Evolutionary conservation across 331 rosid genomes (phyloP).

Genomic region (Pyracantha coccinea): DNA sequence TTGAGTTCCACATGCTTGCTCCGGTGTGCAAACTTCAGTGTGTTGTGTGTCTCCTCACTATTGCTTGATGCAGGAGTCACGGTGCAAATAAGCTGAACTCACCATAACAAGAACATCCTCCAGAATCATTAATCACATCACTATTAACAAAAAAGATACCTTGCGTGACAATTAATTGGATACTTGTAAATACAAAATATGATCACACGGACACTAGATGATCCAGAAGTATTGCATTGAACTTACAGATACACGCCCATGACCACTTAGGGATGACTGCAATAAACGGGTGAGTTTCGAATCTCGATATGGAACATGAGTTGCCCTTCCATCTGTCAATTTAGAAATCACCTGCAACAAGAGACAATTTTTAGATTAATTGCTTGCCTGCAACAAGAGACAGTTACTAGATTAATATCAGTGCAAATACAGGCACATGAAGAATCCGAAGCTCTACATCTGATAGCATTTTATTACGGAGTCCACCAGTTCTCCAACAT

Average conservation of each 20-base stretch:
- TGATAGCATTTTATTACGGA: neutral
- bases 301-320: constrained; percentile 48
- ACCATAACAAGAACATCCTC: constrained; percentile 1
- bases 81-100: constrained; percentile 38
- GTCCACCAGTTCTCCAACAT: neutral
- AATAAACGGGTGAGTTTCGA: constrained; percentile 49
- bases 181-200: neutral
- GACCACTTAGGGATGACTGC: constrained; percentile 53
- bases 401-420: neutral
- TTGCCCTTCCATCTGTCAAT: constrained; percentile 45
- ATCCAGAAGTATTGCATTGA: neutral
- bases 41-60: constrained; percentile 46
- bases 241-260: constrained; percentile 48
- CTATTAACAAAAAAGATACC: neutral
- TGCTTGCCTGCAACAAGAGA: constrained; percentile 22
- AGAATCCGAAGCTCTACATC: neutral
- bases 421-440: neutral
- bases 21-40: constrained; percentile 50
- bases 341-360: constrained; percentile 45
- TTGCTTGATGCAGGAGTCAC: constrained; percentile 53
- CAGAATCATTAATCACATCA: constrained; percentile 2
- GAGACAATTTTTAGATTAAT: neutral
- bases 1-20: constrained; percentile 45
- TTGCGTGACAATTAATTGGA: neutral
- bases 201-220: neutral